phyloP scores from a whole-genome alignment of 345 rosid genomes.

The Eucalyptus paniculata region DNA sequence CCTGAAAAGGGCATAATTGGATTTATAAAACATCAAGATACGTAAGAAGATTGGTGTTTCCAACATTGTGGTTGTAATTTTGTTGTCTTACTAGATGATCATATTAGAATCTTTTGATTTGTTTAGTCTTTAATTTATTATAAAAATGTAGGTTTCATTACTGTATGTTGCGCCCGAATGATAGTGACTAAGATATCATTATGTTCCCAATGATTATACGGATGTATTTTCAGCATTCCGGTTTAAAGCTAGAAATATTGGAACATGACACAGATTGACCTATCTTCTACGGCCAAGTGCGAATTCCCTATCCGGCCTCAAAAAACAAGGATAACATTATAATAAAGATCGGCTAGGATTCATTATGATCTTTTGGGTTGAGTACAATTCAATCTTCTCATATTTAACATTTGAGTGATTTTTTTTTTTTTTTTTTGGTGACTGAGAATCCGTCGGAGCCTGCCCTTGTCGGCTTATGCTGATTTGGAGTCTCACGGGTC shows the following conservation, averaged over 20 bases:
- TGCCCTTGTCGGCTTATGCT: too few species aligned
- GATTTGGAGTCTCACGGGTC: too few species aligned
- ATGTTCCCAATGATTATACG: background rate
- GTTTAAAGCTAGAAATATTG: background rate
- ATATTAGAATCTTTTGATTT: background rate
- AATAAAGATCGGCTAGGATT: background rate
- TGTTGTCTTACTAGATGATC: background rate
- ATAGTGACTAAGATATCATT: background rate
- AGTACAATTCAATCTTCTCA: background rate
- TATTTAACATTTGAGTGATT: background rate
- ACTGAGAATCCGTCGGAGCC: fast-evolving
- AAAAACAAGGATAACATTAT: background rate
- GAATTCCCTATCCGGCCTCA: background rate
- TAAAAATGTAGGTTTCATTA: background rate
- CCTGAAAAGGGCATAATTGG: background rate
- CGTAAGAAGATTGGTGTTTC: background rate
- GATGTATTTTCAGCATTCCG: background rate
- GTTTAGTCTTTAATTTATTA: background rate
- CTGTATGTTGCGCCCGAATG: background rate
- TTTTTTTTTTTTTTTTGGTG: background rate
- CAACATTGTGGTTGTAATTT: background rate
- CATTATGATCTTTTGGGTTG: background rate
- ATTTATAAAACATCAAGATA: background rate
- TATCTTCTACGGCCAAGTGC: background rate
- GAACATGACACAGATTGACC: background rate